Evolutionary conservation across 108 stramenopile species (phyloP), one percentile per base, ranked within the genome.

Genomic region (Cyclostephanos invisitatus): DNA sequence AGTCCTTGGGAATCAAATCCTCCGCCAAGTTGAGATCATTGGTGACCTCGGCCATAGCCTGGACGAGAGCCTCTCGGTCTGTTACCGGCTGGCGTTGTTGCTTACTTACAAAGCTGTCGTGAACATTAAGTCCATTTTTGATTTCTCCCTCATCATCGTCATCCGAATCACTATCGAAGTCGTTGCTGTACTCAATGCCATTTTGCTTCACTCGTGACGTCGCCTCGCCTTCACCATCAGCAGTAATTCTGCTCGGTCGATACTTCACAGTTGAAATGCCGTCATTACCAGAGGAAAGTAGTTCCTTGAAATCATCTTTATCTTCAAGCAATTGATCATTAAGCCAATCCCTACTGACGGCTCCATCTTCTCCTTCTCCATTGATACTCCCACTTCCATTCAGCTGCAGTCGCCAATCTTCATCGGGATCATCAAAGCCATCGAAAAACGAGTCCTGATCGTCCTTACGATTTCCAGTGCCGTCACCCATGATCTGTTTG

Each of bases 371-470:
- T 21, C 37, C 50, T 28, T 5, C 29, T 24, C 50, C 51, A 24
- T 72, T 48, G 4, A 37, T 54, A 47, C 15, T 27, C 36, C 66
- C 54, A 11, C 64, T 64, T 25, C 46, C 40, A 38, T 38, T 25
- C 29, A 57, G 27, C 56, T 57, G 56, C 56, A 57, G 25, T n/a
- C 56, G 29, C 56, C 56, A 57, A 36, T 53, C 37, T 20, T 81
- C 75, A 9, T 44, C 64, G 0, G 75, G 59, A 20, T 81, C 62
- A 25, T 73, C 71, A 48, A 42, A 77, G 14, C 68, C 62, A 55
- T 67, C 78, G 51, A 79, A 79, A 20, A 72, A 67, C 21, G 71
- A 60, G 57, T 79, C 78, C 62, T 72, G 57, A 68, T 79, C 78
- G 50, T 79, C 78, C 53, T 22, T 65, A n/a, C 65, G 64, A 36